Evolutionary conservation across 1,284 basidiomycete species (phyloP), one percentile per base, ranked within the genome.

Genomic region (Ustilago shanxiensis): DNA sequence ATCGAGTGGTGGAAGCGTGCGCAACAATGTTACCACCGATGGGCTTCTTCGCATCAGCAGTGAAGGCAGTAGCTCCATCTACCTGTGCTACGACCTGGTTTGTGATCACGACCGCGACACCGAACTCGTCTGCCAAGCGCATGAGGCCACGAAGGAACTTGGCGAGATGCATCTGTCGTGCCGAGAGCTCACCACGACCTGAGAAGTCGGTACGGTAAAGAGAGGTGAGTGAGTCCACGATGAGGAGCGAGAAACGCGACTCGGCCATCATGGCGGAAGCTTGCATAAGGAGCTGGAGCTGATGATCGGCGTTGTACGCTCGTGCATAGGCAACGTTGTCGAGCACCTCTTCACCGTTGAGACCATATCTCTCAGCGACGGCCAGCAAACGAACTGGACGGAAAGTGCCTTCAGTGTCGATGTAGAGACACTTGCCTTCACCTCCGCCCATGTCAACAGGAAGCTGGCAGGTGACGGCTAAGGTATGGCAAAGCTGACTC

Each of bases 11-110:
- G 16, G 83, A 85, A 16, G 85, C 84, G 71, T 86, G 86, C 14
- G 86, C 86, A 11, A 86, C 84, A 61, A 86, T 86, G 70, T 86
- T 86, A 16, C 86, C 86, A 20, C 86, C 86, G 44, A 99, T 97
- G 5, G 96, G 96, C 87, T 98, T 99, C 90, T 98, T 98, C 6
- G 88, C 86, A 93, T 79, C 83, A 77, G 95, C 94, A 1, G 74
- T 65, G 55, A 78, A 78, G 1, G 75, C 75, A 16, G 67, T 70
- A 13, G 79, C 82, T 35, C 80, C 82, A 65, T 99, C 97, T 1
- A 97, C 96, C 77, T 92, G 95, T 18, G 97, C 98, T 89, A 99
- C 98, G 69, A 99, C 97, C 87, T 99, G 97, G 86, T 99, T 99
- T 6, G 95, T 95, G 59, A 98, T 92, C 4, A 99, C 95, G 18